Base-by-base conservation (phyloP, 2,329 filamentous ascomycete genomes). In the Talaromyces sp. region DNA sequence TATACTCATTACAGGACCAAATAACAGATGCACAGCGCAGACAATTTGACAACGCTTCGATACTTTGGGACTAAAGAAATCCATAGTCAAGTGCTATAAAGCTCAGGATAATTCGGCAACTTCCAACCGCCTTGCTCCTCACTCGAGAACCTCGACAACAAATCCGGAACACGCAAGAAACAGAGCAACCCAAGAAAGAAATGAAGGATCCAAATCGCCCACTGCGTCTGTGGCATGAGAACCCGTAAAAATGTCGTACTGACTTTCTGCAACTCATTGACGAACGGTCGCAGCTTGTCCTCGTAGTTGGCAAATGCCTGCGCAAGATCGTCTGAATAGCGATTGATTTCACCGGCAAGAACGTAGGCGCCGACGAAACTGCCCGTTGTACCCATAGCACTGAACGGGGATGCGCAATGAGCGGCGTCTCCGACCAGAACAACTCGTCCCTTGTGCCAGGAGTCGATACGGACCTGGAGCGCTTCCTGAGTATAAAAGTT, bases 261-360 rank as follows among this genome's bases (percentile, higher is more conserved):
- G n/a, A 55, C 31, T 28, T 48, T 40, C n/a, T 62, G 60, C 33
- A 46, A 5, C 18, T 58, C 39, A 23, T 50, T 25, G 6, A 62
- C 44, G 6, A 57, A 39, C 14, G 60, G 60, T 18, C 54, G 21
- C 33, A 62, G 3, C 8, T 35, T 46, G 28, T 28, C 11, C 8
- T 62, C 60, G n/a, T 62, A 62, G 7, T 23, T 35, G n/a, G 28
- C 25, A 8, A 58, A 56, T 66, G 70, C 63, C 58, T 61, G 0
- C 65, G 64, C 6, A 67, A 55, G 0, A 69, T 70, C 37, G 67
- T 60, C 8, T 52, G 61, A 21, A 66, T 73, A 65, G 16, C 65
- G 69, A 14, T 60, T 59, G 14, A 79, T 67, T 61, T 78, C 84
- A 1, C 85, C 85, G 0, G 84, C 84, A 3, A 88, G 74, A 2